These are phyloP conservation scores for Cucurbita ficifolia DNA, from an alignment of 306 rosid species.

Conservation along the genomic window DNA sequence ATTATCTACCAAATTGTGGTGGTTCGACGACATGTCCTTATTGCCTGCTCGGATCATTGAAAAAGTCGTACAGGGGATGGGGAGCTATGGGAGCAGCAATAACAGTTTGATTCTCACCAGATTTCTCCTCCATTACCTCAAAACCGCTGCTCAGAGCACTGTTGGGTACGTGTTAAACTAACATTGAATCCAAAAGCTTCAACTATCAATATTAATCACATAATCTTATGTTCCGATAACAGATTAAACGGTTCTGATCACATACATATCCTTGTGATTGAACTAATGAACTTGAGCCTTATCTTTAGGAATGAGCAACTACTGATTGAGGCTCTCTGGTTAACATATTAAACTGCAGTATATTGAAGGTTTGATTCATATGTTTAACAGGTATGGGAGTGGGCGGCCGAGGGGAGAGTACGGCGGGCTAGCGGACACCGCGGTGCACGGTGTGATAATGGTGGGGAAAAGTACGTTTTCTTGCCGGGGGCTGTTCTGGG, in stretches of 20 bases:
- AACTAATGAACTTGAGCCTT: not conserved
- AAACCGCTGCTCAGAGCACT: slow-evolving; percentile 15
- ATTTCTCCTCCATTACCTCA: slow-evolving; percentile 57
- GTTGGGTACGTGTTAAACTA: not conserved
- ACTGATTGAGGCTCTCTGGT: not conserved
- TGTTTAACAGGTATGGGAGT: not conserved
- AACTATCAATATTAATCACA: not conserved
- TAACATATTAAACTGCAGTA: not conserved
- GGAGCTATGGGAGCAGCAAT: slow-evolving; percentile 29
- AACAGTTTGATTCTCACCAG: slow-evolving; percentile 42
- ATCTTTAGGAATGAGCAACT: too few species aligned
- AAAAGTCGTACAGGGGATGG: slow-evolving; percentile 29
- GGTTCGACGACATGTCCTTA: slow-evolving; percentile 58
- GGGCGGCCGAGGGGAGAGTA: slow-evolving; percentile 21
- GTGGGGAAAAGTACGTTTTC: slow-evolving; percentile 38
- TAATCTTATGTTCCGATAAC: not conserved
- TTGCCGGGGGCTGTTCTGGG: slow-evolving; percentile 55
- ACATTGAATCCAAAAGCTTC: not conserved
- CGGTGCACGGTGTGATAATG: slow-evolving; percentile 35
- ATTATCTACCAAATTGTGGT: slow-evolving; percentile 39
- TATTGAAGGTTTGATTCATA: not conserved
- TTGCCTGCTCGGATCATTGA: slow-evolving; percentile 51
- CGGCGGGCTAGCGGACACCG: slow-evolving; percentile 45
- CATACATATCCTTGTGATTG: not conserved
- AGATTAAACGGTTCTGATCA: not conserved